phyloP scores from a whole-genome alignment of 805 yeast genomes.

The Barnettozyma salicaria region DNA sequence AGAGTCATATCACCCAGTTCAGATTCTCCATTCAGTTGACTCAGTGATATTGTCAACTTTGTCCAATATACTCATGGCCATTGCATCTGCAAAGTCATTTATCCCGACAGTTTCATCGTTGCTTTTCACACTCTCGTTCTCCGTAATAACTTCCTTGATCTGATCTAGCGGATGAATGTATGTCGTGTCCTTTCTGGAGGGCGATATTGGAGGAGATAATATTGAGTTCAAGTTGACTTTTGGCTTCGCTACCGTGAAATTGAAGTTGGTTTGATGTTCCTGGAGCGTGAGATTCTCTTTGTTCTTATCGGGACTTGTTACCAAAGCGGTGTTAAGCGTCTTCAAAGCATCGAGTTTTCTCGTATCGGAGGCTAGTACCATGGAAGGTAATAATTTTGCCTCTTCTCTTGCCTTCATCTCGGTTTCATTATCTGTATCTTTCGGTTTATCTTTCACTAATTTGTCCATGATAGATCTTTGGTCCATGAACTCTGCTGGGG shows the following conservation, averaged over 20 bases:
- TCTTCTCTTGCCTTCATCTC: too few relatives aligned
- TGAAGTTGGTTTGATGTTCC: too few relatives aligned
- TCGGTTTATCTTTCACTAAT: too few relatives aligned
- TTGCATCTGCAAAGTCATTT: conserved; percentile 25
- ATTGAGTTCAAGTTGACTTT: neutral
- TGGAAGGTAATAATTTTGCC: conserved; percentile 4
- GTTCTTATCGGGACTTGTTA: too few relatives aligned
- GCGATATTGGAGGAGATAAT: conserved; percentile 12
- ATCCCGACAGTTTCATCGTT: conserved; percentile 3
- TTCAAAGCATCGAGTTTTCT: neutral
- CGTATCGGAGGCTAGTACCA: neutral
- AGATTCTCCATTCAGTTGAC: conserved; percentile 23
- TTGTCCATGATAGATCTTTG: too few relatives aligned
- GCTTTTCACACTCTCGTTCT: neutral
- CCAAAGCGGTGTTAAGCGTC: too few relatives aligned
- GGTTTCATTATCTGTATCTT: too few relatives aligned
- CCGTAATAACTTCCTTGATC: neutral
- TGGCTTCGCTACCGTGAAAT: neutral
- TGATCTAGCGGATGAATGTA: conserved; percentile 14
- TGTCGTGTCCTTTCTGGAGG: conserved; percentile 8
- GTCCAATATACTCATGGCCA: conserved; percentile 25
- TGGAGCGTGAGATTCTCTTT: too few relatives aligned
- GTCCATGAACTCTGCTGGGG: too few relatives aligned
- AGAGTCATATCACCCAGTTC: neutral
- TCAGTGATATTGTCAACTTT: conserved; percentile 19